Evolutionary conservation across 257 asterid species (phyloP), one percentile per base, ranked within the genome.

Genomic region (Parsonsia alboflavescens): DNA sequence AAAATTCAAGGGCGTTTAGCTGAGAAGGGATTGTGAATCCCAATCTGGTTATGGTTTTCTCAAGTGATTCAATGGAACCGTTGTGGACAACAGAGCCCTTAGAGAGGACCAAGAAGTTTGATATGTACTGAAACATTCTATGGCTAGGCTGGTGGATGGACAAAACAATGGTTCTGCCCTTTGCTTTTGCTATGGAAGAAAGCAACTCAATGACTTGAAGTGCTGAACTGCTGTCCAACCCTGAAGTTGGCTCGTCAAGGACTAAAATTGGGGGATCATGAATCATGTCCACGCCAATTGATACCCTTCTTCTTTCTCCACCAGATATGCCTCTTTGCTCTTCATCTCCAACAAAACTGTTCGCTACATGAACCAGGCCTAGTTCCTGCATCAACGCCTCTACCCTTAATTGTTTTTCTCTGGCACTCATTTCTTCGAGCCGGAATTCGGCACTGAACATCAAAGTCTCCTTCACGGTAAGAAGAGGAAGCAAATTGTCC

Each of bases 81-180:
- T 82, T 75, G 56, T 90, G 96, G 21, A 80, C 90, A 1, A 86
- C 92, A 2, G 94, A 86, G 59, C 98, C 97, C 48, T 76, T 86
- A 44, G 91, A 89, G 56, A 92, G 93, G 82, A 92, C 84, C 86
- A 90, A 79, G 85, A 90, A 89, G 28, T 78, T 89, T 13, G 91
- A 75, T 6, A 92, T 90, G 68, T 81, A 69, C 15, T 89, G 89
- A 68, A 92, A 88, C 79, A 92, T 92, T 77, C 93, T 80, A 54
- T 90, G 89, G 76, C 97, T 89, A 16, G 97, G 97, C 78, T 92
- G 97, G 75, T 92, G 96, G 72, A 90, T 89, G 3, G 97, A 89
- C 46, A 92, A 49, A 12, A 92, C 80, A 68, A 92, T 80, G 12
- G 85, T 89, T 79, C 96, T 88, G 24, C 78, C 81, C 78, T 86